Evolutionary conservation across 1,139 yeast genomes (phyloP).

Genomic region (Yamadazyma buinensis): DNA sequence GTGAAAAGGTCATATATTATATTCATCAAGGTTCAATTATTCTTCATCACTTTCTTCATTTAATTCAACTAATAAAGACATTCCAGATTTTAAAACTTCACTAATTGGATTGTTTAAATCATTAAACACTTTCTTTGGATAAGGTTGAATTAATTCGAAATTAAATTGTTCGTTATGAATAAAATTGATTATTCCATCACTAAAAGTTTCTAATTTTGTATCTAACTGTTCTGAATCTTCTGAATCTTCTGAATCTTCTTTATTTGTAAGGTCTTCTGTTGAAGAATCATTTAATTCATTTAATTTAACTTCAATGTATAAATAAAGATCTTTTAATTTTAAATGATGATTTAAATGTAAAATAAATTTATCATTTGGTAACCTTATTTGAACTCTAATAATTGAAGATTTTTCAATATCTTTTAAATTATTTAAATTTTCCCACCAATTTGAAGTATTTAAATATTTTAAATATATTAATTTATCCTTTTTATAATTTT

Average conservation of each 20-base stretch:
- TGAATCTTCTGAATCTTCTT: constrained; percentile 1
- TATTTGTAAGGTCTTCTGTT: constrained; percentile 12
- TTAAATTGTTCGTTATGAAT: constrained; percentile 18
- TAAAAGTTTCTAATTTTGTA: too few relatives aligned
- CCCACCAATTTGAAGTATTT: constrained; percentile 15
- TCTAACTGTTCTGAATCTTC: constrained; percentile 13
- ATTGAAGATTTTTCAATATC: background rate
- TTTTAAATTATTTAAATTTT: constrained; percentile 10
- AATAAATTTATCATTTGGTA: constrained; percentile 38
- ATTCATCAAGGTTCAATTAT: too few relatives aligned
- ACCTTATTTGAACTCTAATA: constrained; percentile 33
- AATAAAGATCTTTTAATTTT: constrained; percentile 59
- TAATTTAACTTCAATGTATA: constrained; percentile 50
- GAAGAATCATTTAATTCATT: constrained; percentile 3
- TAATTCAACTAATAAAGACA: constrained; percentile 37
- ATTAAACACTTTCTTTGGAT: constrained; percentile 34
- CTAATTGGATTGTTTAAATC: constrained; percentile 18
- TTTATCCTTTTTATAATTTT: constrained; percentile 11
- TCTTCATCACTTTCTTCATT: background rate
- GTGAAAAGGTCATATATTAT: too few relatives aligned
- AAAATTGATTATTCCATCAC: too few relatives aligned
- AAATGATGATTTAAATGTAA: constrained; percentile 39
- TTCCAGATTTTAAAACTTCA: constrained; percentile 36
- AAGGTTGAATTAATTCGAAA: constrained; percentile 43
- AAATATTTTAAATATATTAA: constrained; percentile 13